phyloP scores from a whole-genome alignment of 2,329 filamentous ascomycete species.

The Incumbomyces delicatus region DNA sequence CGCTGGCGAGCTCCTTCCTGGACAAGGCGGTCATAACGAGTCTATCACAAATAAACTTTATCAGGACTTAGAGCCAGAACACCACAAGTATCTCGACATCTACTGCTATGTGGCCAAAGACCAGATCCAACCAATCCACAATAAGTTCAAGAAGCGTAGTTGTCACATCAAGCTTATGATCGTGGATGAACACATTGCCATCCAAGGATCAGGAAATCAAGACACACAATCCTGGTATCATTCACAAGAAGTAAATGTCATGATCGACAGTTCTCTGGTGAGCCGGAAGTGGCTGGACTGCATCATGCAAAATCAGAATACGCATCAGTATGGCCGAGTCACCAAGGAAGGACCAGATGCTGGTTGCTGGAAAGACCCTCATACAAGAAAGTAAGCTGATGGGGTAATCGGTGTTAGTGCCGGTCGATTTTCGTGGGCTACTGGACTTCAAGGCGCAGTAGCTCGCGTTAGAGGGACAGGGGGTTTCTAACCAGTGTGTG shows the following conservation, averaged over 20 bases:
- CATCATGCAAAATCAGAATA: conserved; percentile 58
- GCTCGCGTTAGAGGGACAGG: conserved; percentile 49
- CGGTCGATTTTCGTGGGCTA: conserved; percentile 49
- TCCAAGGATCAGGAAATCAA: conserved; percentile 66
- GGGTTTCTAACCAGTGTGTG: conserved; percentile 36
- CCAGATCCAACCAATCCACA: conserved; percentile 57
- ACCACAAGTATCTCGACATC: conserved; percentile 46
- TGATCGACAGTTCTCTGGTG: conserved; percentile 56
- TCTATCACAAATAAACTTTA: conserved; percentile 55
- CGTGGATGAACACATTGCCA: conserved; percentile 56
- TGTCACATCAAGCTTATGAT: conserved; percentile 75
- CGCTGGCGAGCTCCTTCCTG: conserved; percentile 62
- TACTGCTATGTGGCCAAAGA: conserved; percentile 68
- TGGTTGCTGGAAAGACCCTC: conserved; percentile 52
- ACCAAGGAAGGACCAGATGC: conserved; percentile 35
- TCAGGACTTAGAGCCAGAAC: conserved; percentile 43
- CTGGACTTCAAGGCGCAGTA: conserved; percentile 48
- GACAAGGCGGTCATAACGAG: conserved; percentile 67
- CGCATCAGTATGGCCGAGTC: conserved; percentile 47
- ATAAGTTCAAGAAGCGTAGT: conserved; percentile 53
- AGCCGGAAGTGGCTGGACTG: conserved; percentile 55
- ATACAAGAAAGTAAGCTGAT: conserved; percentile 36
- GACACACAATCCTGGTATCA: conserved; percentile 75
- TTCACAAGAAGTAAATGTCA: conserved; percentile 65
- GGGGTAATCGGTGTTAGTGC: conserved; percentile 45